Conservation (phyloP, 345 rosid genomes). For the Syzygium oleosum region DNA sequence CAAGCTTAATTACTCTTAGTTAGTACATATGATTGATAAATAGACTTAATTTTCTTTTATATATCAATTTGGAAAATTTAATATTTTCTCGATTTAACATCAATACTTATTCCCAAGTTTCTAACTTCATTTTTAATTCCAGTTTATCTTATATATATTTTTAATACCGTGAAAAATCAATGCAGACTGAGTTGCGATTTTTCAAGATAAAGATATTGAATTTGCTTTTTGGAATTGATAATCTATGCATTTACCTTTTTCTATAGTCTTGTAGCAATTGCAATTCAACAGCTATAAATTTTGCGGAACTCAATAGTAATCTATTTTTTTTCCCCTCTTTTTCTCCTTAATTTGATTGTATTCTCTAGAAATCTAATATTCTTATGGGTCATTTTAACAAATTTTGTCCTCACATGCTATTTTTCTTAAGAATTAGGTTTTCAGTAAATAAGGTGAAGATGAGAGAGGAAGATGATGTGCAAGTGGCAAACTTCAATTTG, state of each 20-base stretch:
- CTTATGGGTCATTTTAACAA: background rate
- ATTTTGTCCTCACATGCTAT: background rate
- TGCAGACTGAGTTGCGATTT: background rate
- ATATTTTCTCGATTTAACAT: background rate
- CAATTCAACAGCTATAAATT: background rate
- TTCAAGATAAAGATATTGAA: background rate
- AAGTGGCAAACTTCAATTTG: background rate
- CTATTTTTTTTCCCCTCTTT: too few relatives aligned
- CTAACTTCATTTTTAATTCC: background rate
- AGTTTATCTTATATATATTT: too few relatives aligned
- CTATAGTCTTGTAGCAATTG: background rate
- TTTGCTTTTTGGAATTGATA: too few relatives aligned
- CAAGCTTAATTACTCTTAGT: too few relatives aligned
- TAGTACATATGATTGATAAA: too few relatives aligned
- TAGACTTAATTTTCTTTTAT: too few relatives aligned
- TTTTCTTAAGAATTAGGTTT: too few relatives aligned
- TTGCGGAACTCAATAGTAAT: background rate
- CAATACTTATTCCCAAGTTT: background rate
- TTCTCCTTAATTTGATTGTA: background rate
- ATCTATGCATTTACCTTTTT: too few relatives aligned
- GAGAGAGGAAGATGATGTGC: background rate
- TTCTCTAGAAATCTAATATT: fast-evolving
- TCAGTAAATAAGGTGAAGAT: background rate
- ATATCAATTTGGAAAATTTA: too few relatives aligned
- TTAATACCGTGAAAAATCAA: background rate